Evolutionary conservation across 1,139 yeast species (phyloP).

Genomic region (Kodamaea sp.): DNA sequence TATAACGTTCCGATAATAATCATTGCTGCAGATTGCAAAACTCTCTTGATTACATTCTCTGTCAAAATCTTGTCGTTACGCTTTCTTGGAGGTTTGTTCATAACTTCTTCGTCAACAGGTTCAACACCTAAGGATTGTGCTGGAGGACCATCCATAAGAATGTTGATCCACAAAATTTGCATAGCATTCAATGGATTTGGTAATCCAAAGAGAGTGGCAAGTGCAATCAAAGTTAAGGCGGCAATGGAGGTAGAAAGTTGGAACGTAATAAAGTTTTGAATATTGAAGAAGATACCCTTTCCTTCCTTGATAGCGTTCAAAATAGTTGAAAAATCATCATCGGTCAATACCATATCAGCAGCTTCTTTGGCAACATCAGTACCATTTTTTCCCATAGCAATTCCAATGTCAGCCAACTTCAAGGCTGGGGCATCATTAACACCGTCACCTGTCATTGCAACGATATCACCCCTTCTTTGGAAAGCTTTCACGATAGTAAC

Average conservation of each 20-base stretch:
- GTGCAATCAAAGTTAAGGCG: constrained; percentile 84
- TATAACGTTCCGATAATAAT: constrained; percentile 80
- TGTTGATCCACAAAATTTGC: constrained; percentile 98
- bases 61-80: constrained; percentile 84
- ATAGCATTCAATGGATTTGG: constrained; percentile 98
- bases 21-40: constrained; percentile 70
- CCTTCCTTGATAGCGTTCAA: constrained; percentile 94
- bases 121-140: constrained; percentile 98
- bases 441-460: constrained; percentile 99
- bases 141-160: constrained; percentile 98
- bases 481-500: constrained; percentile 88
- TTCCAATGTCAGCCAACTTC: constrained; percentile 95
- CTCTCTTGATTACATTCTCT: constrained; percentile 63
- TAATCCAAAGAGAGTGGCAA: constrained; percentile 80
- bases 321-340: constrained; percentile 93
- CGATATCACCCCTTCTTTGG: constrained; percentile 91
- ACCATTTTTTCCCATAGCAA: constrained; percentile 95
- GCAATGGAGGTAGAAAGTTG: constrained; percentile 96
- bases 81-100: constrained; percentile 91
- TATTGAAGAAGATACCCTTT: constrained; percentile 91
- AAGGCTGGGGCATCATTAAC: constrained; percentile 99
- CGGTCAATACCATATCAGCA: constrained; percentile 95
- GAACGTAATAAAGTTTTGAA: constrained; percentile 90
- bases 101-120: constrained; percentile 92
- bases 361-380: constrained; percentile 99